These are phyloP conservation scores for Backusella tuberculispora DNA, from an alignment of 192 early-diverging fungal genomes.

Conservation along the genomic window DNA sequence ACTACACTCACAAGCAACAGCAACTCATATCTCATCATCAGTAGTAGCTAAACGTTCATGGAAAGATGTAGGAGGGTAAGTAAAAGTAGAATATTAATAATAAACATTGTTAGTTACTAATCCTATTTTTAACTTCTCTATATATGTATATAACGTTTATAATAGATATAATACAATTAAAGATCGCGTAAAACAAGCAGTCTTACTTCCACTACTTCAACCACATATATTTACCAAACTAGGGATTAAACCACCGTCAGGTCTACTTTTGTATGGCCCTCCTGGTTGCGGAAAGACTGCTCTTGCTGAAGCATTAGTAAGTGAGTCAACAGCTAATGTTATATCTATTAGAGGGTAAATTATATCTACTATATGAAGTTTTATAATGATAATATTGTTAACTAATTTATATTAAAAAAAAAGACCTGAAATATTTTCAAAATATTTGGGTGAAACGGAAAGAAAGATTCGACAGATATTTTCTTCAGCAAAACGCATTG, in stretches of 20 bases:
- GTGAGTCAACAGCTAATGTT: constrained; percentile 80
- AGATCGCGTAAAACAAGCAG: constrained; percentile 57
- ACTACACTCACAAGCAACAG: constrained; percentile 54
- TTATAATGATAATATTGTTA: not conserved
- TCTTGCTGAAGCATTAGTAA: constrained; percentile 78
- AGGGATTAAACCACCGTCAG: constrained; percentile 76
- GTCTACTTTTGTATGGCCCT: constrained; percentile 91
- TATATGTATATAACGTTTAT: not conserved
- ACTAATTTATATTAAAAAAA: not conserved
- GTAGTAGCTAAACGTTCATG: constrained; percentile 54
- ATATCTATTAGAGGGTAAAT: constrained; percentile 81
- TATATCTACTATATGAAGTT: not conserved
- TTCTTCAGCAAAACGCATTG: constrained; percentile 76
- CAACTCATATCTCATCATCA: constrained; percentile 41
- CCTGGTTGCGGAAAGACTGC: constrained; percentile 94
- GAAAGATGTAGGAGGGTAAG: constrained; percentile 76
- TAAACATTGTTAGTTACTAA: too few relatives aligned
- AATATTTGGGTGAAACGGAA: constrained; percentile 96
- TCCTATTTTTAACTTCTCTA: not conserved
- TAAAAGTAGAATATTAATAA: constrained; percentile 18
- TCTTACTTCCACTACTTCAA: constrained; percentile 60
- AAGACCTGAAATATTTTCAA: constrained; percentile 90
- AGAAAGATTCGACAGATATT: constrained; percentile 78
- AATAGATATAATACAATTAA: constrained; percentile 64
- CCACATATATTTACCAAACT: constrained; percentile 59